phyloP scores from a whole-genome alignment of 2,329 filamentous ascomycete genomes.

The Pestalotiopsis fici region DNA sequence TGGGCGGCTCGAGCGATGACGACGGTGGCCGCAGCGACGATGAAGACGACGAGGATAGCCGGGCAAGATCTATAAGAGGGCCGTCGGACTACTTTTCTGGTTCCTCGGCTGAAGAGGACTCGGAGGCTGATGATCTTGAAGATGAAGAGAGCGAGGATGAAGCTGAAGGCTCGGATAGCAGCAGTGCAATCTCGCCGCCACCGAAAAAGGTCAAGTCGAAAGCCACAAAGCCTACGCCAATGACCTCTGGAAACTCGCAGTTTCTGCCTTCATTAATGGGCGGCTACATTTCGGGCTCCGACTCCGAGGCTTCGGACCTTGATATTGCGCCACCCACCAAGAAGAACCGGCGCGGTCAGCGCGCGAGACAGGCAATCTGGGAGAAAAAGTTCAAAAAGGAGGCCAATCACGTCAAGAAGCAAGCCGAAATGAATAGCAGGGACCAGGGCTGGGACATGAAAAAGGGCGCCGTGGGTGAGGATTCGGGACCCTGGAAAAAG shows the following conservation, averaged over 20 bases:
- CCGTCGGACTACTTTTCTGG: slow-evolving; percentile 14
- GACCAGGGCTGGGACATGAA: slow-evolving; percentile 61
- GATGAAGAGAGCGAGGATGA: slow-evolving; percentile 24
- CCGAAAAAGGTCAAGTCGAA: slow-evolving; percentile 32
- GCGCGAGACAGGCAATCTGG: slow-evolving; percentile 75
- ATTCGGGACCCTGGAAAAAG: slow-evolving; percentile 52
- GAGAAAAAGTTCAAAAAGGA: slow-evolving; percentile 77
- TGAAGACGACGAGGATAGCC: slow-evolving; percentile 28
- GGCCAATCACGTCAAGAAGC: slow-evolving; percentile 64
- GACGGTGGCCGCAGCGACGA: slow-evolving; percentile 33
- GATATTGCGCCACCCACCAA: slow-evolving; percentile 59
- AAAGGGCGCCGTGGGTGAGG: slow-evolving; percentile 53
- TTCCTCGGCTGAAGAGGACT: slow-evolving; percentile 13
- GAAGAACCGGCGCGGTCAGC: slow-evolving; percentile 77
- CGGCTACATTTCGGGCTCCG: slow-evolving; percentile 77
- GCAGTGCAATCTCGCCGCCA: slow-evolving; percentile 22
- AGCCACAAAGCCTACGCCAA: slow-evolving; percentile 16
- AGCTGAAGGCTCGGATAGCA: slow-evolving; percentile 25
- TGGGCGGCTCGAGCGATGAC: slow-evolving; percentile 43
- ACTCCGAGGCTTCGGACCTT: slow-evolving; percentile 64
- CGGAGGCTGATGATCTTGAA: slow-evolving; percentile 13
- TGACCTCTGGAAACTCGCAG: slow-evolving; percentile 45
- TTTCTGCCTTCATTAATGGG: slow-evolving; percentile 79
- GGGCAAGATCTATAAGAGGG: slow-evolving; percentile 17
- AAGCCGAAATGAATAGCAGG: slow-evolving; percentile 36